Base-by-base conservation (phyloP, 306 rosid genomes). In the Begonia loranthoides region DNA sequence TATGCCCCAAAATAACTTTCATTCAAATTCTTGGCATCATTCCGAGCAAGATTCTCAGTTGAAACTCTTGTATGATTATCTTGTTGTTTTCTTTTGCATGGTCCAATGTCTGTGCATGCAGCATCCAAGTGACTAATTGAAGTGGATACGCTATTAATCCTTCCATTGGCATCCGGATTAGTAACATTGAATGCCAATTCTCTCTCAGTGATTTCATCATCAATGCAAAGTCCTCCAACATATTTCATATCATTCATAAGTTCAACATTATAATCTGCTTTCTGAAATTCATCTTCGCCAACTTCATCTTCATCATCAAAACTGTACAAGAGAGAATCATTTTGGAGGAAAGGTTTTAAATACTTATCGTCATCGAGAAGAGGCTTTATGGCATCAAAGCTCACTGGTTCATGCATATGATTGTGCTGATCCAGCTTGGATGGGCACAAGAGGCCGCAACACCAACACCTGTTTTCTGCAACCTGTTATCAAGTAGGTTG, bases 1-100 rank as follows among this genome's bases (percentile, higher is more conserved):
- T 90, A 85, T 9, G 95, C 56, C 68, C 84, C 94, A 74, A 90
- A 90, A 65, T 90, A 90, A 70, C 58, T 72, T 58, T 82, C 87
- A 69, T 90, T 86, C 48, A 67, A 77, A 63, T 67, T 76, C 74
- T 73, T 90, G 51, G 83, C 60, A 46, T 90, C 84, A 51, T 67
- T 80, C 44, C 76, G 60, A 58, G 54, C 59, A 49, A 59, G 71
- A 52, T 46, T 78, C 28, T 65, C 79, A 67, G 78, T 60, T 52
- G 61, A 65, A 36, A 62, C 58, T 51, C 71, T 66, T 52, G 65
- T 61, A 19, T 45, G 55, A 34, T 64, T 56, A 19, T 62, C 74
- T 49, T 59, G 70, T 19, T 52, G 58, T 52, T 52, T 59, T 64
- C 63, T 52, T 47, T 67, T 73, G 45, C 58, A 48, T 11, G 70